Evolutionary conservation across 1,284 basidiomycete species (phyloP).

Genomic region (Schizophyllum commune): DNA sequence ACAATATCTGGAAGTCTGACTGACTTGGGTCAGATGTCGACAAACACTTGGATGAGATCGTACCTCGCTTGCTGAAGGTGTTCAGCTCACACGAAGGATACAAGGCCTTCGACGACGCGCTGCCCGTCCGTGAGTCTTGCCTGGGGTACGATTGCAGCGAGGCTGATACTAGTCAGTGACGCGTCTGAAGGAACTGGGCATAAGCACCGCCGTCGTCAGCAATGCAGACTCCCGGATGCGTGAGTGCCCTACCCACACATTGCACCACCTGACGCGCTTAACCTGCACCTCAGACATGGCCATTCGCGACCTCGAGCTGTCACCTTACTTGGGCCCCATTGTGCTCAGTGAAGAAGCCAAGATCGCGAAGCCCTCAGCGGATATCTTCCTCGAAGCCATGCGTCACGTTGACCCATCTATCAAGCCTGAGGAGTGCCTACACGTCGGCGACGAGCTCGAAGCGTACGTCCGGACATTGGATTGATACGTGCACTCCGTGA

Average conservation of each 20-base stretch:
- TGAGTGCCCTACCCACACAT: slow-evolving; percentile 25
- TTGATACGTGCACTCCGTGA: slow-evolving; percentile 1
- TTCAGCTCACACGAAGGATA: slow-evolving; percentile 71
- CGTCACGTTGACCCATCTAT: slow-evolving; percentile 24
- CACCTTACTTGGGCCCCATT: slow-evolving; percentile 39
- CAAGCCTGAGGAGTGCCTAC: slow-evolving; percentile 39
- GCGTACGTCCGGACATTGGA: slow-evolving; percentile 34
- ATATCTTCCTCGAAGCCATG: slow-evolving; percentile 49
- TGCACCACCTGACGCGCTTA: background rate
- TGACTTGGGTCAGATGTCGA: slow-evolving; percentile 37
- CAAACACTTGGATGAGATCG: slow-evolving; percentile 40
- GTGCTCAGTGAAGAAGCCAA: slow-evolving; percentile 59
- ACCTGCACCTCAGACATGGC: slow-evolving; percentile 34
- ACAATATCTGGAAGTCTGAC: background rate
- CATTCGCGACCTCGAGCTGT: slow-evolving; percentile 50
- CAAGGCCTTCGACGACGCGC: slow-evolving; percentile 52
- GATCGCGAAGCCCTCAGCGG: slow-evolving; percentile 55
- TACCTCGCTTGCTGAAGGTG: slow-evolving; percentile 45
- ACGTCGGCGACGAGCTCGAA: slow-evolving; percentile 65
- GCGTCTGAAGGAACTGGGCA: slow-evolving; percentile 32
- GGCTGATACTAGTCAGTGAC: slow-evolving; percentile 33
- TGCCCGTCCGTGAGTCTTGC: slow-evolving; percentile 45
- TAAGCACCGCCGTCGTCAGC: slow-evolving; percentile 56
- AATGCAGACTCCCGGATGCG: slow-evolving; percentile 66
- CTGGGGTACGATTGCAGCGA: background rate